These are phyloP conservation scores for Aureobasidium musti DNA, from an alignment of 2,329 filamentous ascomycete genomes.

Conservation along the genomic window DNA sequence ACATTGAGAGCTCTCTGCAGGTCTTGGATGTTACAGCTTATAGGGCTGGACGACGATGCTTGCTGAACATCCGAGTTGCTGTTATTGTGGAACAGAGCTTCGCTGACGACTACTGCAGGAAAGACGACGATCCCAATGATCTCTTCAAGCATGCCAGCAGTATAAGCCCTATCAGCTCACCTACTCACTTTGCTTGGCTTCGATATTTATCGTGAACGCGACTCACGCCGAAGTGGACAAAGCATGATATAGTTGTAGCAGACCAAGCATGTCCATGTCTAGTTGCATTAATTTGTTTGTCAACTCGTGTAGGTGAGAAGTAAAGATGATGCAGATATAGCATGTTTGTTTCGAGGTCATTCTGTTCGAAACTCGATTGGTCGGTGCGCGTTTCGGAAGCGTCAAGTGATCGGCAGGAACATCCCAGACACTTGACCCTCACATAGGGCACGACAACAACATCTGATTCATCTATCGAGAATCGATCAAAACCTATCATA, in stretches of 20 bases:
- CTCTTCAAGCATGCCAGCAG: neutral
- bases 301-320: neutral
- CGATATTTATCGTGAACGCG: no score
- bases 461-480: neutral
- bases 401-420: neutral
- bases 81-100: neutral
- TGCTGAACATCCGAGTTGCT: slow-evolving; percentile 1
- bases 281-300: neutral
- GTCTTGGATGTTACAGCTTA: neutral
- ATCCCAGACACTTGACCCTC: neutral
- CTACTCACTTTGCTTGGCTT: neutral
- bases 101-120: slow-evolving; percentile 9
- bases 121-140: slow-evolving; percentile 3
- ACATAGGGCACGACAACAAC: neutral
- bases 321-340: neutral
- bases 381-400: slow-evolving; percentile 12
- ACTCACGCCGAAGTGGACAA: no score
- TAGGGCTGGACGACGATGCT: slow-evolving; percentile 9
- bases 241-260: no score
- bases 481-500: neutral
- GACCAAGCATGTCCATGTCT: no score
- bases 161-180: neutral
- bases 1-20: neutral
- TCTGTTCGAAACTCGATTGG: neutral
- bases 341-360: neutral